phyloP scores from a whole-genome alignment of 176 grass and related monocot species.

The Poa annua region DNA sequence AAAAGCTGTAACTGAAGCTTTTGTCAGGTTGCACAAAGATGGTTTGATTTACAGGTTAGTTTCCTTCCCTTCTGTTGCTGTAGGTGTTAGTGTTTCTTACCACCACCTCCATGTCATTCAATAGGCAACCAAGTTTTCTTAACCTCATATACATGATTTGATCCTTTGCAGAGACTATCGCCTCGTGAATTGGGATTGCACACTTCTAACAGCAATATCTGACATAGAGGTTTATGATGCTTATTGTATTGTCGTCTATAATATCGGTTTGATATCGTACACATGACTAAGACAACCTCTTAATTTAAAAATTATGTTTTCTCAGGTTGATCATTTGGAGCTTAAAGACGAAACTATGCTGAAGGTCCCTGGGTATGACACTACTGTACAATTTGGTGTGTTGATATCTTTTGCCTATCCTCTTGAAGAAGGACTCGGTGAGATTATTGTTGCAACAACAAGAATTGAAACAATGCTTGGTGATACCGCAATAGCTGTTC shows the following conservation, averaged over 20 bases:
- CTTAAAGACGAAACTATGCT: constrained; percentile 73
- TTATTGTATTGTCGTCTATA: constrained; percentile 47
- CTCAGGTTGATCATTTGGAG: constrained; percentile 83
- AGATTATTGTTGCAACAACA: constrained; percentile 85
- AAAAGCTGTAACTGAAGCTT: constrained; percentile 84
- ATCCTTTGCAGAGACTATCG: constrained; percentile 70
- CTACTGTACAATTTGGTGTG: constrained; percentile 78
- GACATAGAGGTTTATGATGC: constrained; percentile 68
- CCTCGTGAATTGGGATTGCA: constrained; percentile 98
- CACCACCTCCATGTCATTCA: not conserved
- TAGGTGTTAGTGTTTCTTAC: constrained; percentile 20
- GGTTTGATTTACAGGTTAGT: constrained; percentile 88
- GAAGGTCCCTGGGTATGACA: constrained; percentile 71
- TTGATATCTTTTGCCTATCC: constrained; percentile 91
- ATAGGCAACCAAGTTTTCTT: not conserved
- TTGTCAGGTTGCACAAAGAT: constrained; percentile 84
- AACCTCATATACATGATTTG: constrained; percentile 16
- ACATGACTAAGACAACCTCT: constrained; percentile 9
- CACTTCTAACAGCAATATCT: constrained; percentile 84
- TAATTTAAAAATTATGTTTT: constrained; percentile 28
- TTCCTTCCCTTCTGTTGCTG: constrained; percentile 32
- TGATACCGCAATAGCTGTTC: constrained; percentile 86
- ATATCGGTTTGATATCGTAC: not conserved
- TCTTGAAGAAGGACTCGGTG: constrained; percentile 75
- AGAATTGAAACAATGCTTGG: constrained; percentile 94